Base-by-base conservation (phyloP, 1,139 yeast species). In the Sugiyamaella neomexicana region DNA sequence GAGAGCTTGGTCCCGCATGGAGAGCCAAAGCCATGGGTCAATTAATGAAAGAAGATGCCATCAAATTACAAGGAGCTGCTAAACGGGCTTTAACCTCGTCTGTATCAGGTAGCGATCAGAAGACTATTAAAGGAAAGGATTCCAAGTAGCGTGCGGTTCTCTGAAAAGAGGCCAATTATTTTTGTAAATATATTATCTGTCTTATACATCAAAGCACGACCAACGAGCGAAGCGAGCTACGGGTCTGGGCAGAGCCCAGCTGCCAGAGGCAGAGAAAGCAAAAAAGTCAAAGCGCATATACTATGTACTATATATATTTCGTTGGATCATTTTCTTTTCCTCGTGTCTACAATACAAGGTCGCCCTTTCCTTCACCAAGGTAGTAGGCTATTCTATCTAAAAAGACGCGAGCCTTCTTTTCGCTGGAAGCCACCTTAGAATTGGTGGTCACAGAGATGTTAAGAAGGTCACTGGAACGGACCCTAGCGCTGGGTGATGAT, bases 371-470 rank as follows among this genome's bases (percentile, higher is more conserved):
- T 12, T 56, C 58, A 16, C 63, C 55, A 32, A 68, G 60, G 50
- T 68, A 67, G 52, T 62, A 67, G 20, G 60, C 62, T 45, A 68
- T 57, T 49, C 69, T 60, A 41, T 70, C 64, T 53, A 74, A 55
- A 57, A 68, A 74, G 17, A 72, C 58, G 27, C 69, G 62, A n/a
- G 82, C 81, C 66, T 77, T 78, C 50, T 70, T 70, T 57, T 74
- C 74, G 16, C 80, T 71, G 56, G 74, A 80, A 13, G 68, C 63
- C 34, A 72, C 75, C 56, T 71, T 71, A 41, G 71, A 72, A 57
- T 81, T 80, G 57, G 83, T 74, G 15, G 75, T 76, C 47, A 85
- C 77, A 31, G 71, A 70, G 20, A 78, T 70, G 3, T 69, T 59
- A 52, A 59, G 58, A 16, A 62, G 57, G 27, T 61, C 64, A 1